Evolutionary conservation across 1,139 yeast genomes (phyloP), one percentile per base, ranked within the genome.

Genomic region (Candida sp.): DNA sequence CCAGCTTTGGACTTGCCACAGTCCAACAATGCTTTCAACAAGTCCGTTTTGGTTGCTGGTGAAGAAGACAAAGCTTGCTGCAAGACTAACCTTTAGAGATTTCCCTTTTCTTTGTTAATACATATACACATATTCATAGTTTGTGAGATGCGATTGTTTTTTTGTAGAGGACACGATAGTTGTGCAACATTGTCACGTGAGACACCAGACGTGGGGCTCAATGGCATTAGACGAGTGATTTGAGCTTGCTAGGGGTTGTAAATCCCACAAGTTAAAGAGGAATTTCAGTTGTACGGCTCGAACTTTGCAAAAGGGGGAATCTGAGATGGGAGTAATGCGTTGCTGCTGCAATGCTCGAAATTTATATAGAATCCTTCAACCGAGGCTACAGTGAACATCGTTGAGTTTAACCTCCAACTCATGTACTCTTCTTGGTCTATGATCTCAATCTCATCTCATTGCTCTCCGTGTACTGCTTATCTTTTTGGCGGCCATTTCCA

Each of bases 1-100:
- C 97, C 97, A 28, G 93, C 93, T 39, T 77, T 90, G 67, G 96
- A 89, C 64, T 77, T 90, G 48, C 96, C 96, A 46, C 86, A 86
- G 65, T 83, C 96, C 17, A 81, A 72, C 63, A 88, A 90, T 69
- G 62, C 69, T 34, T 86, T 89, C 74, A 90, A 90, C 80, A 84
- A 89, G 71, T 86, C 93, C n/a, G 76, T 73, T 35, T 70, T 73
- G 58, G 63, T 60, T 44, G 55, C 63, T 30, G 63, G 63, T 34
- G 60, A 57, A 41, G 66, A 61, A 40, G 67, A 62, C 44, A 51
- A 62, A 41, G 63, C 75, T 46, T 80, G 84, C 61, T 79, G 84
- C 68, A 79, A 78, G 67, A 72, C 42, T 11, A 38, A 38, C 31
- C 42, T 38, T 38, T 38, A 38, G 41, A 38, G 12, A 35, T n/a